Conservation (phyloP, 352 stramenopile species). For the Pythium dissimile region DNA sequence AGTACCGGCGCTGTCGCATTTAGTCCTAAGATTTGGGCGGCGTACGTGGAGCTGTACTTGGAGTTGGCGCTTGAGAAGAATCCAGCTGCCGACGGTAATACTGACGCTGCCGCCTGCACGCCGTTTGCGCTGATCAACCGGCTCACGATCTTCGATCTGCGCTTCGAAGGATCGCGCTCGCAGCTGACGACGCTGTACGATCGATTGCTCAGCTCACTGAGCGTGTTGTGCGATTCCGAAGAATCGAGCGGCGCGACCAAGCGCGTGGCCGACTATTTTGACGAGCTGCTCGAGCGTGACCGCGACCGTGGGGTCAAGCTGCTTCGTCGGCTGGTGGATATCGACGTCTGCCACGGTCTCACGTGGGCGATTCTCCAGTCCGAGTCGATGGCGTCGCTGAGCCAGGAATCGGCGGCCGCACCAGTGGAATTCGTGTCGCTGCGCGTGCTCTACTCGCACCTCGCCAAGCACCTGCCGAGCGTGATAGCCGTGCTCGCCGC, state of each 20-base stretch:
- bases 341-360: conserved; percentile 70
- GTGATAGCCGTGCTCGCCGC: conserved; percentile 5
- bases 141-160: conserved; percentile 19
- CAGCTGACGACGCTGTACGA: conserved; percentile 49
- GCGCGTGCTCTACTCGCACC: conserved; percentile 14
- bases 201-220: conserved; percentile 48
- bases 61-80: conserved; percentile 1
- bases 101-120: conserved; percentile 1
- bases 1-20: background rate
- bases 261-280: conserved; percentile 41
- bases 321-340: conserved; percentile 48
- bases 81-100: no score
- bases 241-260: conserved; percentile 21
- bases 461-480: background rate
- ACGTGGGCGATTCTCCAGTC: conserved; percentile 74
- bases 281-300: conserved; percentile 25
- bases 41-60: conserved; percentile 21
- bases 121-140: conserved; percentile 25
- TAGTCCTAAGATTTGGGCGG: conserved; percentile 20
- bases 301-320: conserved; percentile 17
- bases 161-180: conserved; percentile 39
- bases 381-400: conserved; percentile 48
- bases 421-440: conserved; percentile 28
- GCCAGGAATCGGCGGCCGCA: conserved; percentile 50
- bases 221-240: conserved; percentile 59